Evolutionary conservation across 208 protist species (phyloP), one percentile per base, ranked within the genome.

Genomic region (Trypanosoma mega): DNA sequence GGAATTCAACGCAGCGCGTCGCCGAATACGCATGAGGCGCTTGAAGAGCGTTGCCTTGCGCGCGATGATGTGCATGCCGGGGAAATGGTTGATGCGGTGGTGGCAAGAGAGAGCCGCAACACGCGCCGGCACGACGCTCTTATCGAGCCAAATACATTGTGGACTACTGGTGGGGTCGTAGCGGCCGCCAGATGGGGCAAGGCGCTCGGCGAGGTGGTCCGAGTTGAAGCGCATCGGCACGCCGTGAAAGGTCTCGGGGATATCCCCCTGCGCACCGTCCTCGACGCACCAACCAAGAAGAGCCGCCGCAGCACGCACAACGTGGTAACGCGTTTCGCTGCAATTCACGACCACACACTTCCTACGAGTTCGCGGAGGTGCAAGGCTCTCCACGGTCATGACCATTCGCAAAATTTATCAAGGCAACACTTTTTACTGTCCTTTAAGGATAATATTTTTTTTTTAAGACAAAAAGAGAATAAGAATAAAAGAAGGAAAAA

Each of bases 11-110:
- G 37, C 30, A 3, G 12, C 0, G 4, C 29, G 23, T 27, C 79
- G 63, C 24, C 62, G 34, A 54, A 92, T 81, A 33, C 72, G 63
- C 80, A 93, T 96, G 11, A 98, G 63, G 7, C 92, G 96, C 23
- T 63, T 66, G 51, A 95, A 96, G 0, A 98, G 76, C 8, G 69
- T 51, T 30, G 87, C 89, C 72, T 98, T 98, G 26, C 94, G 72
- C 1, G 83, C 79, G n/a, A 98, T 82, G 24, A 81, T 70, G 37
- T 85, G 43, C 87, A 98, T 98, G 1, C 73, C 76, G 1, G 89
- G 73, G 55, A 96, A 98, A 76, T 98, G 96, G 71, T 98, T 98
- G 16, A 98, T 78, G 0, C 86, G 74, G 67, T 98, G 93, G 37
- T 72, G 80, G 30, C 63, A 74, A 20, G 54, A 60, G 49, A 98